A percentile compares a stretch with the other conserved stretches of the same genome.
Conservation (phyloP, 495 filamentous ascomycete genomes). For the Hypomontagnella submonticulosa region DNA sequence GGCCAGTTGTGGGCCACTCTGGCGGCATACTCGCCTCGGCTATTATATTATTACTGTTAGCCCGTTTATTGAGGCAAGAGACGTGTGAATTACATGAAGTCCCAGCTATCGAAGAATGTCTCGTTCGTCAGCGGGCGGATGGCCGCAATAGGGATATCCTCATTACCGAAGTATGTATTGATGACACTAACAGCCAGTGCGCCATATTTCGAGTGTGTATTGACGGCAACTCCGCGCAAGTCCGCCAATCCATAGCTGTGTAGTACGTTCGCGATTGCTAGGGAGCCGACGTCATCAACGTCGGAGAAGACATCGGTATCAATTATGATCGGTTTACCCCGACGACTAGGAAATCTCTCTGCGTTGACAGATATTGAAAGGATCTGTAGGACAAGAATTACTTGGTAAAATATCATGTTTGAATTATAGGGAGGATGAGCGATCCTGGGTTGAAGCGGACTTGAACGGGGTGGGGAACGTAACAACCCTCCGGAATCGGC, state of each 20-base stretch:
- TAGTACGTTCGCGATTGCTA: conserved; percentile 48
- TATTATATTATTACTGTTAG: conserved; percentile 10
- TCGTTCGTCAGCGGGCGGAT: conserved; percentile 52
- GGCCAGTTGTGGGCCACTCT: conserved; percentile 57
- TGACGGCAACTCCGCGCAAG: conserved; percentile 58
- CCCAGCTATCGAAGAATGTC: conserved; percentile 56
- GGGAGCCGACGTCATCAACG: conserved; percentile 55
- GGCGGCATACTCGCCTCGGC: conserved; percentile 44
- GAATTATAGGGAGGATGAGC: too few relatives aligned
- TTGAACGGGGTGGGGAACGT: too few relatives aligned
- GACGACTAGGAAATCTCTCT: background rate
- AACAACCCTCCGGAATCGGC: too few relatives aligned
- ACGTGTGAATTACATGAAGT: conserved; percentile 48
- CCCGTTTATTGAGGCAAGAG: background rate
- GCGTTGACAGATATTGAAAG: conserved; percentile 4
- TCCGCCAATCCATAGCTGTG: conserved; percentile 46
- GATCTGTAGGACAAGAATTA: background rate
- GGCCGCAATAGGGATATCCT: conserved; percentile 51
- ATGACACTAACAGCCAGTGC: conserved; percentile 56
- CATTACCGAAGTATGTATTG: conserved; percentile 55
- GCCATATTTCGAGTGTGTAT: conserved; percentile 55
- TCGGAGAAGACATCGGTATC: conserved; percentile 59
- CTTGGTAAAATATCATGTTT: conserved; percentile 9
- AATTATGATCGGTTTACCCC: conserved; percentile 45
- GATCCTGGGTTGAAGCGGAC: too few relatives aligned